These are phyloP conservation scores for Brassica incana DNA, from an alignment of 345 rosid genomes.

Conservation along the genomic window DNA sequence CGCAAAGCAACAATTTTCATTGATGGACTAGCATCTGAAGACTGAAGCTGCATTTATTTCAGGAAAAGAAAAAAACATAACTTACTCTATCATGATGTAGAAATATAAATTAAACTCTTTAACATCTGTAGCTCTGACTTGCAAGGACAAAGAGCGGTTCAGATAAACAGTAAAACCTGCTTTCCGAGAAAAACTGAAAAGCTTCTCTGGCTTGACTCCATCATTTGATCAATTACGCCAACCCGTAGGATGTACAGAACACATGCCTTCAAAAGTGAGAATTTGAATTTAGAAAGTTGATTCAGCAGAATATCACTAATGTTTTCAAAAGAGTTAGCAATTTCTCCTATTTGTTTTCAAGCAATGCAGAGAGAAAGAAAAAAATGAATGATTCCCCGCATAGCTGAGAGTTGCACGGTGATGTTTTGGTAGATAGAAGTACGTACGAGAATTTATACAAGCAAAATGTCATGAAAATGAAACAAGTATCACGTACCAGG, in stretches of 20 bases:
- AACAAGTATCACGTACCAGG: slow-evolving; percentile 64
- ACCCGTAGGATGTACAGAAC: slow-evolving; percentile 86
- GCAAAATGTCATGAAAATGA: slow-evolving; percentile 16
- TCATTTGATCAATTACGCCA: slow-evolving; percentile 94
- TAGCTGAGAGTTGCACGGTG: background rate
- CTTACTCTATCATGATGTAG: slow-evolving; percentile 5
- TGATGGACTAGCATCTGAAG: slow-evolving; percentile 64
- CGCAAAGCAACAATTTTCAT: slow-evolving; percentile 90
- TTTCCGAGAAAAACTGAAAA: slow-evolving; percentile 81
- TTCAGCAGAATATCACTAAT: slow-evolving; percentile 23
- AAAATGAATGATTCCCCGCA: slow-evolving; percentile 13
- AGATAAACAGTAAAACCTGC: slow-evolving; percentile 55
- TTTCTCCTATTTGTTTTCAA: slow-evolving; percentile 10
- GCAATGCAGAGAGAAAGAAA: slow-evolving; percentile 10
- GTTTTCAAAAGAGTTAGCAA: slow-evolving; percentile 9
- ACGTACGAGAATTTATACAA: slow-evolving; percentile 5
- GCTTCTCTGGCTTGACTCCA: slow-evolving; percentile 88
- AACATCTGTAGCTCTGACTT: slow-evolving; percentile 25
- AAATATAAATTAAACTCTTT: slow-evolving; percentile 2
- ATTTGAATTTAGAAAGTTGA: slow-evolving; percentile 26
- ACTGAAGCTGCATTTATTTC: slow-evolving; percentile 70
- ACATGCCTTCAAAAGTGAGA: slow-evolving; percentile 73
- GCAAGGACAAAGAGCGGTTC: slow-evolving; percentile 7
- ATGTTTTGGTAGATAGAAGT: slow-evolving; percentile 5
- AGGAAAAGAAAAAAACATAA: background rate